Base-by-base conservation (phyloP, 257 asterid species). In the Coffea eugenioides region DNA sequence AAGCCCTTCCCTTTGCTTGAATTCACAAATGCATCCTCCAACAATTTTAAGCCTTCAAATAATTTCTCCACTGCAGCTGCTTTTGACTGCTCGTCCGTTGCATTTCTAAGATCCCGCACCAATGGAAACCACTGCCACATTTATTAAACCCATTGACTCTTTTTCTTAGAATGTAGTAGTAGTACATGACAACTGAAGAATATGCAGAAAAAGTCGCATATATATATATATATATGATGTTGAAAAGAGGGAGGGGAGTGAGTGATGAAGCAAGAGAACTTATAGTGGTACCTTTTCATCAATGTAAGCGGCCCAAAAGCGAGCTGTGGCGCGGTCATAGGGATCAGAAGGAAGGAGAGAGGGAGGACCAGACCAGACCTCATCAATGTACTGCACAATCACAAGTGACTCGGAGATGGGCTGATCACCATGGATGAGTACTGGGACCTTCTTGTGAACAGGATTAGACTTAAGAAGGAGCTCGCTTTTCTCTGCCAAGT, bases 271-370 rank as follows among this genome's bases (percentile, higher is more conserved):
- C 43, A 39, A 39, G 43, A 39, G 43, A 39, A 39, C 43, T 39
- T 39, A 2, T 2, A 39, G 4, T 1, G 9, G 18, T 84, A 85
- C 88, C 85, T 75, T 83, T 20, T 68, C 79, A 79, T 82, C 86
- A 49, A 85, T 75, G 64, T 88, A 85, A 64, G 81, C 73, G 12
- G 89, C 86, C 89, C 89, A 85, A 49, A 88, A 88, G 4, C 71
- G 81, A 5, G 88, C 82, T 5, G 70, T 75, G 64, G 90, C 85
- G 11, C 85, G 85, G 59, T 85, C 85, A 68, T 85, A 78, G 2
- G 85, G 87, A 78, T 82, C 84, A 45, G 85, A 73, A 12, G 84
- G 85, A 54, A 85, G 81, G 77, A 82, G 76, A 8, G 86, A 62
- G n/a, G 83, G 84, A 25, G 79, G 82, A 14, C 56, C 49, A 77